Conservation (phyloP, 1,284 basidiomycete species). For the Rhodotorula sp. region DNA sequence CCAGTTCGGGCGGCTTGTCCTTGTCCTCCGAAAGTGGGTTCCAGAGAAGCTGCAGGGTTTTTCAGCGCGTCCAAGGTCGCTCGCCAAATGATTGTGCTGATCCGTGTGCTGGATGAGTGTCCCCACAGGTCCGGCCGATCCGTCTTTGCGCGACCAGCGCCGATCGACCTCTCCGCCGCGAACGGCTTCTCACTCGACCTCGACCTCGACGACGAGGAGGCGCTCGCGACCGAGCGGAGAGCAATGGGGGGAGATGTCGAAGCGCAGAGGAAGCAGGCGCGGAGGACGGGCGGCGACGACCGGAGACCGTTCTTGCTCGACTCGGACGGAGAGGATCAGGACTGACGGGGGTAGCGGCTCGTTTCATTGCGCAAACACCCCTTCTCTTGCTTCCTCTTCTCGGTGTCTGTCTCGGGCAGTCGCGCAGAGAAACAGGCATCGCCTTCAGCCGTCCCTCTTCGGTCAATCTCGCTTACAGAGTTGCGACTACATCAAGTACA, state of each 20-base stretch:
- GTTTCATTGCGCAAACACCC: too few relatives aligned
- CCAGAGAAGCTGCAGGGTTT: too few relatives aligned
- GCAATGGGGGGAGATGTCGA: constrained; percentile 41
- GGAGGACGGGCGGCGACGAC: constrained; percentile 7
- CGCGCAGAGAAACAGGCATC: background rate
- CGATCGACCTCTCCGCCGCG: constrained; percentile 73
- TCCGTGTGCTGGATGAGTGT: background rate
- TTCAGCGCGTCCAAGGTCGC: too few relatives aligned
- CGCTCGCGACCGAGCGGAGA: constrained; percentile 35
- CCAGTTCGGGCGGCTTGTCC: constrained; percentile 82
- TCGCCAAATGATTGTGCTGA: too few relatives aligned
- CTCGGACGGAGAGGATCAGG: constrained; percentile 25
- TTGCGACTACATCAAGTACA: too few relatives aligned
- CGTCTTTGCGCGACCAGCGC: constrained; percentile 84
- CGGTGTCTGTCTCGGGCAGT: too few relatives aligned
- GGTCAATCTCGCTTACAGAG: background rate
- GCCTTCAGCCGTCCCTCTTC: background rate
- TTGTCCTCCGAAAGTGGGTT: constrained; percentile 83
- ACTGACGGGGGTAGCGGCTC: too few relatives aligned
- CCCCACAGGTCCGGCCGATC: constrained; percentile 79
- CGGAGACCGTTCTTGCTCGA: constrained; percentile 27
- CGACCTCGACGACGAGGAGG: constrained; percentile 63
- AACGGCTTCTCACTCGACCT: constrained; percentile 58
- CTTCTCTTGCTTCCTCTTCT: too few relatives aligned
- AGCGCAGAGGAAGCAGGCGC: constrained; percentile 32